Conservation (phyloP, 2,329 filamentous ascomycete genomes). For the Aspergillus melleus region DNA sequence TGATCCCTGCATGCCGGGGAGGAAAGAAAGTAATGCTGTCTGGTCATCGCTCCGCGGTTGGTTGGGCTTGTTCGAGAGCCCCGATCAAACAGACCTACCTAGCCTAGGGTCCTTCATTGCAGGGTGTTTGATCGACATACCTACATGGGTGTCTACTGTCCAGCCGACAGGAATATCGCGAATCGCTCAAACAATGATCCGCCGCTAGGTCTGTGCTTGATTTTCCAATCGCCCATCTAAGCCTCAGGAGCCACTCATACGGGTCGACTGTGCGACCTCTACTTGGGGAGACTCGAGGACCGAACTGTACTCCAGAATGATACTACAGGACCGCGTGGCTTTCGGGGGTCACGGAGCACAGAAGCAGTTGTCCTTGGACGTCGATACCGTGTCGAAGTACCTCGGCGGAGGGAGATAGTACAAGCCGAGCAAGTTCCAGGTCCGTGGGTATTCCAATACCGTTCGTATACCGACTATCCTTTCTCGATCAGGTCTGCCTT, state of each 20-base stretch:
- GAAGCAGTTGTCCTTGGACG: neutral
- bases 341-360: neutral
- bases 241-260: neutral
- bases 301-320: neutral
- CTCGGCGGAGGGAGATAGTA: neutral
- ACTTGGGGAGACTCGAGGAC: neutral
- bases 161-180: neutral
- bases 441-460: neutral
- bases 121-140: neutral
- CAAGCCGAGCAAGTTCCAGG: neutral
- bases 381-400: neutral
- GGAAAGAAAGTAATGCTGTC: neutral
- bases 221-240: neutral
- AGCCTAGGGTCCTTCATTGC: neutral
- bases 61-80: neutral
- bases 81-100: neutral
- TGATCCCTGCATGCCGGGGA: neutral
- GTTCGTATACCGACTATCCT: neutral
- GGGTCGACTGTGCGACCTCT: neutral
- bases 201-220: neutral
- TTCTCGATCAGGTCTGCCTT: neutral
- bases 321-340: constrained; percentile 2
- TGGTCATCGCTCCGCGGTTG: neutral
- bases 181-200: neutral
- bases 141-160: neutral